Base-by-base conservation (phyloP, 2,329 filamentous ascomycete species). In the Fusarium sp. region DNA sequence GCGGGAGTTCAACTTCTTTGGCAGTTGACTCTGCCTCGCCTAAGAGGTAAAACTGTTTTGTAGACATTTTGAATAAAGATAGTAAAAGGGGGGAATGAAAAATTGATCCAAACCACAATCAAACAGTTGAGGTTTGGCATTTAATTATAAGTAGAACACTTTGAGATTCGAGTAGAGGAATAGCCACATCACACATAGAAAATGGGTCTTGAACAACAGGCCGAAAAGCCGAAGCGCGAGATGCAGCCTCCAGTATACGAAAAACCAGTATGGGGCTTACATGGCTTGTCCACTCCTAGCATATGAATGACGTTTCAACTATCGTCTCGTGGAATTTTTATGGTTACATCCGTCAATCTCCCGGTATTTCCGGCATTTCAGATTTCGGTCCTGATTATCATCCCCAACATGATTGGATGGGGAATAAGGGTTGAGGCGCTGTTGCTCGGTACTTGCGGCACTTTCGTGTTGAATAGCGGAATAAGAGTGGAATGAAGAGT, bases 31-130 rank as follows among this genome's bases (percentile, higher is more conserved):
- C 31, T 2, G 20, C 15, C 10, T 63, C 42, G 7, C 60, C 49
- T 2, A 57, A 3, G 1, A 63, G 11, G 6, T 28, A 39, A 4
- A 63, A 63, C 11, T 63, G 42, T 20, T 63, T 63, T 4, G 60
- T 28, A 5, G 60, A 4, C 60, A 63, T 63, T 4, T 4, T 40
- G 8, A 15, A 36, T 1, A 11, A 17, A 3, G 7, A 15, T 4
- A 14, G 13, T 28, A 14, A 20, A 20, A 5, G 11, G 4, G 5
- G 14, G 40, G 5, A 17, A 2, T 31, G 4, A 13, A 13, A 31
- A 11, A 31, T 13, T 31, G 10, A 10, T 31, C 28, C 10, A 28
- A 28, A 10, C 10, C 28, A 11, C 28, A 13, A 5, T 5, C 6
- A 46, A 46, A 5, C 14, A 15, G 22, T 15, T 7, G 31, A 24